phyloP scores from a whole-genome alignment of 768 basidiomycete species.

The Russula sp. region DNA sequence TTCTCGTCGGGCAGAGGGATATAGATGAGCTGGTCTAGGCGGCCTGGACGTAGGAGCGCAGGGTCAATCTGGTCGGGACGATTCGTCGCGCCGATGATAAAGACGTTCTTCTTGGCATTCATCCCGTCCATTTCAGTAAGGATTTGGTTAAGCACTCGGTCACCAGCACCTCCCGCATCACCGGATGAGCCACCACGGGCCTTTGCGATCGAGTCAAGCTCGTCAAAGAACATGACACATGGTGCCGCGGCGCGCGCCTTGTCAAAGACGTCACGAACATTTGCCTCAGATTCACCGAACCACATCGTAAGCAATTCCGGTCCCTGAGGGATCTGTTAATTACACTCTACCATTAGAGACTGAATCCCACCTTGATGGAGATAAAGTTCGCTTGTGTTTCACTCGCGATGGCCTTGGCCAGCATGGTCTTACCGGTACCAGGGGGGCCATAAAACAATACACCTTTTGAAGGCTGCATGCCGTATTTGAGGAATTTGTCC shows the following conservation, averaged over 20 bases:
- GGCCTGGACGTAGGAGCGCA: slow-evolving; percentile 91
- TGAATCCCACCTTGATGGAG: slow-evolving; percentile 73
- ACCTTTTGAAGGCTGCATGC: slow-evolving; percentile 99
- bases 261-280: slow-evolving; percentile 99
- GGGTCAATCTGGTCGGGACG: slow-evolving; percentile 93
- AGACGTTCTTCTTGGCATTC: slow-evolving; percentile 99
- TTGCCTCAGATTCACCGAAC: slow-evolving; percentile 99
- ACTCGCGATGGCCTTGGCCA: slow-evolving; percentile 98
- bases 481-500: slow-evolving; percentile 99
- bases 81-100: slow-evolving; percentile 96
- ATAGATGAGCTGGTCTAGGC: slow-evolving; percentile 98
- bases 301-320: slow-evolving; percentile 99
- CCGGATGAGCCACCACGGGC: slow-evolving; percentile 80
- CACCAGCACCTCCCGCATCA: slow-evolving; percentile 93
- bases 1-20: slow-evolving; percentile 96
- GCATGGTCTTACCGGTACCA: slow-evolving; percentile 98
- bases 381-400: slow-evolving; percentile 99
- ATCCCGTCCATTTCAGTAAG: slow-evolving; percentile 99
- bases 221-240: slow-evolving; percentile 99
- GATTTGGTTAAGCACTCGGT: slow-evolving; percentile 96
- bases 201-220: slow-evolving; percentile 98
- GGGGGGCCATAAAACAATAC: slow-evolving; percentile 99
- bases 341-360: not conserved
- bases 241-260: slow-evolving; percentile 98
- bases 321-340: slow-evolving; percentile 42